A percentile compares a stretch with the other conserved stretches of the same genome.
Evolutionary conservation across 495 filamentous ascomycete species (phyloP).

Genomic region (Wilcoxina mikolae): DNA sequence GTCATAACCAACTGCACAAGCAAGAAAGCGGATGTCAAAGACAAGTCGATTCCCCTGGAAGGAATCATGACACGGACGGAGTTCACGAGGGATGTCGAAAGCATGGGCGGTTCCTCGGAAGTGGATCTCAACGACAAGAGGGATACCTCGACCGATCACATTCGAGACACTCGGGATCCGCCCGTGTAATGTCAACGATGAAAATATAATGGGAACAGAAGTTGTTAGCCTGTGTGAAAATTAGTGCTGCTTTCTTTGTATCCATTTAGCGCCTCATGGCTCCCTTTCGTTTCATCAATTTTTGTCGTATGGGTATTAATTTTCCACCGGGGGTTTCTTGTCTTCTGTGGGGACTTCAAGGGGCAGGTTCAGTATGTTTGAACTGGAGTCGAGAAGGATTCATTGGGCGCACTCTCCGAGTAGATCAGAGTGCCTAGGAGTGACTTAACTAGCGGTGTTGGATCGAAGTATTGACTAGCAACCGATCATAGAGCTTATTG

Average conservation of each 20-base stretch:
- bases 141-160: background rate
- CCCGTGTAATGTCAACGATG: background rate
- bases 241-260: background rate
- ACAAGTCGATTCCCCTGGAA: constrained; percentile 16
- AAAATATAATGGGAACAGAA: background rate
- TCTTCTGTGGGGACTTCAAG: background rate
- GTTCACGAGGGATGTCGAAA: constrained; percentile 23
- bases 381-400: too few relatives aligned
- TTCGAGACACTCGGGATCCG: background rate
- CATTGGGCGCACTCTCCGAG: too few relatives aligned
- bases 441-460: too few relatives aligned
- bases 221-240: background rate
- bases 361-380: too few relatives aligned
- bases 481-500: too few relatives aligned
- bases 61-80: constrained; percentile 22
- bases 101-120: constrained; percentile 1
- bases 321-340: background rate
- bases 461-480: too few relatives aligned
- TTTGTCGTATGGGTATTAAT: background rate
- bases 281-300: too few relatives aligned
- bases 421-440: too few relatives aligned
- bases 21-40: constrained; percentile 2
- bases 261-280: too few relatives aligned
- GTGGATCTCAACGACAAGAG: background rate
- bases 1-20: constrained; percentile 20